A percentile compares a stretch with the other conserved stretches of the same genome.
Conservation (phyloP, 306 rosid genomes). For the Citrullus amarus region DNA sequence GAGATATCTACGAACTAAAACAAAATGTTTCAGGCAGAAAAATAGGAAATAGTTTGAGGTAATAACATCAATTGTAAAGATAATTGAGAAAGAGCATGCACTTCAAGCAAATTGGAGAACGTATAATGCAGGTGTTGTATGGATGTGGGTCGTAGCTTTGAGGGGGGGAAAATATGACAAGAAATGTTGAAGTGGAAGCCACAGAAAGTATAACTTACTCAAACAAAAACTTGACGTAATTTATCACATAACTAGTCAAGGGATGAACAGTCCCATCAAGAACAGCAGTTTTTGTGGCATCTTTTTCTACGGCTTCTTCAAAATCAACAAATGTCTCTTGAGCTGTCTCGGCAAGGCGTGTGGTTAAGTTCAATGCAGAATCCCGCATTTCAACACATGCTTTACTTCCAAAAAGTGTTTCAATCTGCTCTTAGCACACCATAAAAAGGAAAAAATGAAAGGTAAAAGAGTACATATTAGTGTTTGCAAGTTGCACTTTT, state of each 20-base stretch:
- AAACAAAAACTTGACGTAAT: slow-evolving; percentile 72
- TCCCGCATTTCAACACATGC: slow-evolving; percentile 73
- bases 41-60: not conserved
- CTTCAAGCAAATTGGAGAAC: not conserved
- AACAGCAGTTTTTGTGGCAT: slow-evolving; percentile 87
- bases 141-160: not conserved
- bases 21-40: not conserved
- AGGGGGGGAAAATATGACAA: not conserved
- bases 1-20: not conserved
- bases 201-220: slow-evolving; percentile 52
- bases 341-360: slow-evolving; percentile 87
- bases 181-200: not conserved
- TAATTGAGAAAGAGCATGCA: not conserved
- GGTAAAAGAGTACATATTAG: not conserved
- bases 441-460: not conserved
- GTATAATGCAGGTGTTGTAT: not conserved
- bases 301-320: slow-evolving; percentile 97
- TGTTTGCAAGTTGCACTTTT: not conserved
- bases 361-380: slow-evolving; percentile 55
- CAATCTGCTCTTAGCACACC: slow-evolving; percentile 33
- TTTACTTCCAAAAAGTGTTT: slow-evolving; percentile 55
- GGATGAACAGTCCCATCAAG: slow-evolving; percentile 98
- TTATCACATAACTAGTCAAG: slow-evolving; percentile 90
- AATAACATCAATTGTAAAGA: not conserved
- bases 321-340: slow-evolving; percentile 91